These are phyloP conservation scores for Colletotrichum cuscutae DNA, from an alignment of 2,329 filamentous ascomycete genomes.

Conservation along the genomic window DNA sequence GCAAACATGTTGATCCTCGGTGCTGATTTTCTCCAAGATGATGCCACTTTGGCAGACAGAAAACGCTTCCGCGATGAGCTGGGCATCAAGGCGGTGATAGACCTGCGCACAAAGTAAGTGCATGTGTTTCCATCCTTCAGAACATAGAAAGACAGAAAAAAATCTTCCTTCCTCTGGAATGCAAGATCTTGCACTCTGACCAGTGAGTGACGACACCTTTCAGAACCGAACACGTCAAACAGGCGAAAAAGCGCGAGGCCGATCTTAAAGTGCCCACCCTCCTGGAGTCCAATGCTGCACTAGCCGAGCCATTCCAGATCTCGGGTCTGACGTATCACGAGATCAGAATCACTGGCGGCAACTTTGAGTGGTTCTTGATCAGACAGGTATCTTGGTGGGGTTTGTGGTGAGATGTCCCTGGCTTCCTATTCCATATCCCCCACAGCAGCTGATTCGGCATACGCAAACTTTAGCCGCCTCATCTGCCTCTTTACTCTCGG, in stretches of 20 bases:
- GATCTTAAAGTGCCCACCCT: constrained; percentile 55
- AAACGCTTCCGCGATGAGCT: constrained; percentile 67
- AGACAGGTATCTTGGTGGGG: constrained; percentile 75
- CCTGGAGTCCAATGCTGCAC: constrained; percentile 59
- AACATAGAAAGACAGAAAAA: background rate
- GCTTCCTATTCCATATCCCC: constrained; percentile 1
- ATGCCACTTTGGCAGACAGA: constrained; percentile 75
- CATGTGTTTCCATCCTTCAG: background rate
- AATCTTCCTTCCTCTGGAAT: background rate
- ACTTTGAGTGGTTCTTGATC: constrained; percentile 76
- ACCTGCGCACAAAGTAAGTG: constrained; percentile 78
- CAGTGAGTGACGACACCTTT: constrained; percentile 14
- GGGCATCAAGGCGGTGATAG: constrained; percentile 78
- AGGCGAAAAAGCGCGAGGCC: constrained; percentile 68
- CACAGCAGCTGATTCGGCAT: background rate
- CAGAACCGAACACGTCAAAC: constrained; percentile 79
- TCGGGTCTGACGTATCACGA: constrained; percentile 71
- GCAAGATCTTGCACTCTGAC: constrained; percentile 15
- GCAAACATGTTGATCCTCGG: background rate
- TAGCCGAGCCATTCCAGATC: constrained; percentile 69
- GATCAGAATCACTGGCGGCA: constrained; percentile 79
- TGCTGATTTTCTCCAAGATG: constrained; percentile 59
- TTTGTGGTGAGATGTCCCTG: constrained; percentile 60
- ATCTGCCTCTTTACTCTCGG: constrained; percentile 72
- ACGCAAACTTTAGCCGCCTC: constrained; percentile 59